Percentiles rank a stretch among this genome's conserved stretches.
Evolutionary conservation across 768 basidiomycete species (phyloP).

Genomic region (Lactarius sp.): DNA sequence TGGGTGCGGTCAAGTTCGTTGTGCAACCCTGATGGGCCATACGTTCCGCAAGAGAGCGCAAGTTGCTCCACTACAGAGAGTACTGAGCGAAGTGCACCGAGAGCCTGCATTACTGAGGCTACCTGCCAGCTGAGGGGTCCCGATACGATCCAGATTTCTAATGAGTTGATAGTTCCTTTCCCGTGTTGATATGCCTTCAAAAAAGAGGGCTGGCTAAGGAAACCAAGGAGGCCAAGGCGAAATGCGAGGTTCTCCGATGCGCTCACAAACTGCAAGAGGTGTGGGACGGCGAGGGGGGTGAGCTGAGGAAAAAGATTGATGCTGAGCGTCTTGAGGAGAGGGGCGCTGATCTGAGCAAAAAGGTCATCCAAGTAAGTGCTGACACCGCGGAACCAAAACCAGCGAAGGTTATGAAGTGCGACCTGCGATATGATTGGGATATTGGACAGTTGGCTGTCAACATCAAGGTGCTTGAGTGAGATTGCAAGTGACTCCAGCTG

Average conservation of each 20-base stretch:
- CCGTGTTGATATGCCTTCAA: neutral
- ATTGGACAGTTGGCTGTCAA: neutral
- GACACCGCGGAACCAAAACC: neutral
- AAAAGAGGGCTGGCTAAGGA: neutral
- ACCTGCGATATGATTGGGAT: neutral
- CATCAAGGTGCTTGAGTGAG: neutral
- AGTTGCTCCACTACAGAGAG: too few species aligned
- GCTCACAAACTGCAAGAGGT: neutral
- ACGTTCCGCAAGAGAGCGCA: too few species aligned
- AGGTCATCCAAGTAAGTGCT: neutral
- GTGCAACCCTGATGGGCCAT: neutral
- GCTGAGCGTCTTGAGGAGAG: neutral
- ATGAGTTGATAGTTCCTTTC: neutral
- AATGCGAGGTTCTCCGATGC: neutral
- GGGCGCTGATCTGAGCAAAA: neutral
- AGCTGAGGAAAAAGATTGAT: neutral
- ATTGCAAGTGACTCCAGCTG: neutral
- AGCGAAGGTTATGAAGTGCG: neutral
- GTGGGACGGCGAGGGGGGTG: neutral
- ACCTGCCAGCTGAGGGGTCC: neutral
- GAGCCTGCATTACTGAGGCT: neutral
- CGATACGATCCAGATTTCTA: neutral
- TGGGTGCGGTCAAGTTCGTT: neutral
- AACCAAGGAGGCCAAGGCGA: neutral
- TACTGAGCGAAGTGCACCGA: neutral